A percentile compares a stretch with the other conserved stretches of the same genome.
phyloP scores from a whole-genome alignment of 2,329 filamentous ascomycete genomes.

The Paraphaeosphaeria sporulosa region DNA sequence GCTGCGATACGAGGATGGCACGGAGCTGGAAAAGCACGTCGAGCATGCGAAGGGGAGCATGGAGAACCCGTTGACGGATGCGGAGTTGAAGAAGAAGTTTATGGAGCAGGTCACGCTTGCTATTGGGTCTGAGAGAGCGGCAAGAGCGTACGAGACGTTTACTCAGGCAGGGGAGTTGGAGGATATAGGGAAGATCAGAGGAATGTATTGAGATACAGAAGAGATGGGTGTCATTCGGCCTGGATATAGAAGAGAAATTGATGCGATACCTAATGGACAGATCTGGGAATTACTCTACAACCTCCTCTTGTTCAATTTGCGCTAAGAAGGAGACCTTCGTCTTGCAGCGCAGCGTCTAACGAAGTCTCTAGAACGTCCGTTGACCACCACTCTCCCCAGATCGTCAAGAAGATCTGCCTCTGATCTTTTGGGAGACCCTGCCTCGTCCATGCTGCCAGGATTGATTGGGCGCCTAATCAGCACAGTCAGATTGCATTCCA shows the following conservation, averaged over 20 bases:
- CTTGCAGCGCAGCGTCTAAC: not conserved
- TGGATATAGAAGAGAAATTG: no score
- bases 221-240: no score
- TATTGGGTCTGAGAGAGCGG: constrained; percentile 49
- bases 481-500: no score
- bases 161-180: constrained; percentile 17
- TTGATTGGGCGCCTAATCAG: not conserved
- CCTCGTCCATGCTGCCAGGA: not conserved
- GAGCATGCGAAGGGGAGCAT: constrained; percentile 61
- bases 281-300: not conserved
- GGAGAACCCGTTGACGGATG: constrained; percentile 57
- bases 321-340: not conserved
- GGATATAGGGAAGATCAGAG: constrained; percentile 21
- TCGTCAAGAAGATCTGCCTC: not conserved
- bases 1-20: constrained; percentile 49
- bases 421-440: not conserved
- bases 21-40: constrained; percentile 54
- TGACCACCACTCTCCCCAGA: not conserved
- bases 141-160: constrained; percentile 34
- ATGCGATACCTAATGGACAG: not conserved
- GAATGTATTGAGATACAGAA: constrained; percentile 13
- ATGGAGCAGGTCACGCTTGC: constrained; percentile 55
- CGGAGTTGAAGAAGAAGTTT: constrained; percentile 59
- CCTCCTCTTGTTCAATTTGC: not conserved
- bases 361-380: not conserved